Base-by-base conservation (phyloP, 78 protist species). In the Speleostelium caveatum region DNA sequence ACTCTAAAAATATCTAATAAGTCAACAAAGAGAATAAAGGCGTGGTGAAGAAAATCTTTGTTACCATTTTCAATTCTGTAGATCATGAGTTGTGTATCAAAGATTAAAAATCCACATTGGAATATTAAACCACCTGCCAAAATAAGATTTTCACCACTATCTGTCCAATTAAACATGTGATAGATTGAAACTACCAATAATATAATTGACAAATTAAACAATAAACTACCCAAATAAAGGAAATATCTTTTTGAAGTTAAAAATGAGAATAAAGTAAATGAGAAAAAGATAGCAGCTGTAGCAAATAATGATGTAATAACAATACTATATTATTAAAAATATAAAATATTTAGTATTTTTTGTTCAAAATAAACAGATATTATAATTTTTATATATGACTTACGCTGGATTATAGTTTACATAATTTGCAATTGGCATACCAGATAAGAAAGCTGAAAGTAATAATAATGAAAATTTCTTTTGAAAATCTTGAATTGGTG, bases 1-100 rank as follows among this genome's bases (percentile, higher is more conserved):
- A 73, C 33, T 56, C 79, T 51, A 56, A 73, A 73, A 41, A 73
- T n/a, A 56, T 73, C 79, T 3, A 73, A 16, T 12, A 73, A 56
- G 65, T 73, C 79, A 7, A 73, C 1, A 21, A 73, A 73, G 22
- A 73, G 42, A 33, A 45, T 35, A 16, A 73, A 32, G 3, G 79
- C 65, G 24, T 73, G 79, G 0, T 2, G 1, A 22, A 73, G 4
- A 5, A 49, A 16, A 56, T 73, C 79, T 1, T 56, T 16, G 6
- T 55, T 1, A 30, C 79, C 79, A 26, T 55, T 49, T 33, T 73
- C 79, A 73, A 73, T 73, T 36, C 79, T 51, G 22, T 55, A 73
- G 22, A 73, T 45, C 3, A 73, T 73, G 21, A 73, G 1, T 55
- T 73, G 79, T 12, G 79, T 73, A 35, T 73, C 79, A 73, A 19